Evolutionary conservation across 169 alveolate genomes (phyloP).

Genomic region (Plasmodium adleri): DNA sequence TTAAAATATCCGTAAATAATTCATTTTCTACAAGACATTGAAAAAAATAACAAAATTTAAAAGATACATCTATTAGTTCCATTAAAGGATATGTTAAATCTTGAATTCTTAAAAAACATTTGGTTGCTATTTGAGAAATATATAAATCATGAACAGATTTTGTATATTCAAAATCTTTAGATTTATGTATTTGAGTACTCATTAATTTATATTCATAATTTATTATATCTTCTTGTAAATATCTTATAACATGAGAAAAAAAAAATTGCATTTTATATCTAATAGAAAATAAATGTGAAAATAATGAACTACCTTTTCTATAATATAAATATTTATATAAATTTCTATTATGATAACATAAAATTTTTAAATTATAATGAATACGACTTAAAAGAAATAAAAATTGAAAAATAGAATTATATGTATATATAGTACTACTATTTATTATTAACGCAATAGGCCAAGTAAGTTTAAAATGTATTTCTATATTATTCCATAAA

Average conservation of each 20-base stretch:
- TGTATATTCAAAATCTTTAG: constrained; percentile 77
- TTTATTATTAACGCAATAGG: constrained; percentile 75
- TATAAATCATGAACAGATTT: constrained; percentile 74
- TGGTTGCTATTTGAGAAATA: constrained; percentile 76
- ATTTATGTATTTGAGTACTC: constrained; percentile 73
- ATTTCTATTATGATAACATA: constrained; percentile 74
- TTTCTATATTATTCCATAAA: constrained; percentile 74
- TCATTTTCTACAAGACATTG: constrained; percentile 76
- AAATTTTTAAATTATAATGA: constrained; percentile 73
- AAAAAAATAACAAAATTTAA: constrained; percentile 76
- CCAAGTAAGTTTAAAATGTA: constrained; percentile 74
- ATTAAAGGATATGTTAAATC: constrained; percentile 64
- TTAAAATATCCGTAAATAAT: constrained; percentile 71
- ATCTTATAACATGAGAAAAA: constrained; percentile 60
- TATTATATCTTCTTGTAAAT: constrained; percentile 77
- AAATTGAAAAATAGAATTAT: constrained; percentile 75
- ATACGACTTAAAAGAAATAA: constrained; percentile 71
- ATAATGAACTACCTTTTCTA: constrained; percentile 47
- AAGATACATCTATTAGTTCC: constrained; percentile 50
- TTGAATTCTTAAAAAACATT: constrained; percentile 72
- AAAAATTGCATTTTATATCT: constrained; percentile 77
- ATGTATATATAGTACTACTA: constrained; percentile 71
- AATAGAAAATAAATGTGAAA: constrained; percentile 73
- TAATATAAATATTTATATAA: constrained; percentile 57
- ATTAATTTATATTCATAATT: constrained; percentile 69